These are phyloP conservation scores for Eucalyptus albens DNA, from an alignment of 345 rosid genomes.

Conservation along the genomic window DNA sequence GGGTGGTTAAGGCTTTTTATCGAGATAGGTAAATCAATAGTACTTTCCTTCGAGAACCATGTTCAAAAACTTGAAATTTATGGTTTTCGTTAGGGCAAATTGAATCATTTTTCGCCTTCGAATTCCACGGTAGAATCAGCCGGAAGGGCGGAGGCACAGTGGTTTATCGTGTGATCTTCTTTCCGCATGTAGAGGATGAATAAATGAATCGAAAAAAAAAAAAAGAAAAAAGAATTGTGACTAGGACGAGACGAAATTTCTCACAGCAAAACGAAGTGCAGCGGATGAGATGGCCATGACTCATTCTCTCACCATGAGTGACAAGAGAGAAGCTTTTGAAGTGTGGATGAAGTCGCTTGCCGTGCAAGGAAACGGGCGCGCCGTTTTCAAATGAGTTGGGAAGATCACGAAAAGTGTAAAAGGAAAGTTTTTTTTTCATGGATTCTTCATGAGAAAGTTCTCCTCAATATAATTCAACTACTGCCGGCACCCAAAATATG, in stretches of 20 bases:
- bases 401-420: slow-evolving; percentile 6
- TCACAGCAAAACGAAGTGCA: not conserved
- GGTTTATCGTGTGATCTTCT: not conserved
- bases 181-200: not conserved
- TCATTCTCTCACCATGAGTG: not conserved
- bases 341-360: slow-evolving; percentile 35
- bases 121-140: not conserved
- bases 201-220: accelerated
- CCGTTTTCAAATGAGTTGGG: slow-evolving; percentile 20
- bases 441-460: slow-evolving; percentile 16
- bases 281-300: not conserved
- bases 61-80: not conserved
- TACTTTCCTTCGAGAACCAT: not conserved
- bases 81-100: not conserved
- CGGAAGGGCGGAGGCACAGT: not conserved
- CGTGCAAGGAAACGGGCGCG: slow-evolving; percentile 22
- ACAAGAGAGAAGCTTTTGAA: slow-evolving; percentile 14
- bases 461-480: slow-evolving; percentile 1
- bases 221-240: not conserved
- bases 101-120: not conserved
- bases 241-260: not conserved
- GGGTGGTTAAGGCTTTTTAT: not conserved
- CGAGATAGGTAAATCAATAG: not conserved
- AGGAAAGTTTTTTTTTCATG: slow-evolving; percentile 15
- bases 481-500: not conserved